phyloP scores from a whole-genome alignment of 1,284 basidiomycete genomes.

The Inonotus hispidus region DNA sequence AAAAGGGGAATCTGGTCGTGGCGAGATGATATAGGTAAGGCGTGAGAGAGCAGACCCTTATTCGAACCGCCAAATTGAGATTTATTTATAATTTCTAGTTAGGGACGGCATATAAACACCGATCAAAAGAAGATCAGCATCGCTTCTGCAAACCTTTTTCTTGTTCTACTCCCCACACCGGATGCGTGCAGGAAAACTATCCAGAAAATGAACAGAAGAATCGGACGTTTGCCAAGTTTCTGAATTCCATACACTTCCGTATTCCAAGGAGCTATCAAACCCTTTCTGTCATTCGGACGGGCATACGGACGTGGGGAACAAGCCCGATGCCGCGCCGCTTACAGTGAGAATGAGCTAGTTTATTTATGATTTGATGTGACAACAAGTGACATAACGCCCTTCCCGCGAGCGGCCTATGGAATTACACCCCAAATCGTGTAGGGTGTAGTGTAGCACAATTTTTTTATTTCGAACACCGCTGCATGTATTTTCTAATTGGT shows the following conservation, averaged over 20 bases:
- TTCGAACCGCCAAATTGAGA: neutral
- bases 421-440: too few relatives aligned
- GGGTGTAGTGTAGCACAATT: too few relatives aligned
- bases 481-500: too few relatives aligned
- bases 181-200: neutral
- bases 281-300: neutral
- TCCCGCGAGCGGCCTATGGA: too few relatives aligned
- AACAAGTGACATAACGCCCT: too few relatives aligned
- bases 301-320: neutral
- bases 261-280: neutral
- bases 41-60: constrained; percentile 1
- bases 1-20: constrained; percentile 4
- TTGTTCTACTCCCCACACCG: neutral
- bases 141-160: neutral
- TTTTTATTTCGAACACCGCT: too few relatives aligned
- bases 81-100: neutral
- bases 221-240: neutral
- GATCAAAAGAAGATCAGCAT: neutral
- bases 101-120: neutral
- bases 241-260: neutral
- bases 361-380: neutral
- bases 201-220: neutral
- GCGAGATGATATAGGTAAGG: neutral
- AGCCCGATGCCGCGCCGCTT: constrained; percentile 1
- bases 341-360: neutral